Evolutionary conservation across 495 filamentous ascomycete species (phyloP).

Genomic region (Tuber indicum): DNA sequence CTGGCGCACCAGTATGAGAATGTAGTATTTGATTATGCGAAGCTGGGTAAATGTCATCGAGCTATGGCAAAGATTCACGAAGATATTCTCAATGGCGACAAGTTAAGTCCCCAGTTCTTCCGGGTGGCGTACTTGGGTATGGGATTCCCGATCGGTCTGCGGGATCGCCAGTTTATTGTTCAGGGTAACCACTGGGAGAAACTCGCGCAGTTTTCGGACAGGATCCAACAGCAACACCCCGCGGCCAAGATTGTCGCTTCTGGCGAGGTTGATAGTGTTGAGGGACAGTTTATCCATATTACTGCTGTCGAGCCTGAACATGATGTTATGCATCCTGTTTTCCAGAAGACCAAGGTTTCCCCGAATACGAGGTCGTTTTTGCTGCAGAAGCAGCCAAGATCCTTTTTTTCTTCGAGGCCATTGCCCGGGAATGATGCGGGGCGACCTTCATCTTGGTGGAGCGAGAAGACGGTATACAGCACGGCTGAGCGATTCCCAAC

Average conservation of each 20-base stretch:
- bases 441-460: slow-evolving; percentile 54
- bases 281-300: slow-evolving; percentile 89
- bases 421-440: slow-evolving; percentile 20
- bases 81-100: slow-evolving; percentile 67
- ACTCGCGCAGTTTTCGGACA: slow-evolving; percentile 76
- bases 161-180: slow-evolving; percentile 91
- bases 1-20: slow-evolving; percentile 82
- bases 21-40: slow-evolving; percentile 82
- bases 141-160: slow-evolving; percentile 71
- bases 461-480: slow-evolving; percentile 80
- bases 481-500: slow-evolving; percentile 86
- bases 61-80: slow-evolving; percentile 94
- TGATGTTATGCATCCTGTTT: slow-evolving; percentile 77
- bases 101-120: slow-evolving; percentile 77
- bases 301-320: slow-evolving; percentile 72
- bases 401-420: slow-evolving; percentile 30
- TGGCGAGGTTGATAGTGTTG: slow-evolving; percentile 60
- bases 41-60: slow-evolving; percentile 78
- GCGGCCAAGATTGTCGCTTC: slow-evolving; percentile 71
- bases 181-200: slow-evolving; percentile 72
- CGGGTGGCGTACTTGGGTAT: slow-evolving; percentile 85
- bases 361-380: slow-evolving; percentile 75
- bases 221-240: slow-evolving; percentile 86
- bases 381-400: slow-evolving; percentile 44
- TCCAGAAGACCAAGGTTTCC: slow-evolving; percentile 76